These are phyloP conservation scores for Stemphylium beticola DNA, from an alignment of 2,329 filamentous ascomycete species.

Conservation along the genomic window DNA sequence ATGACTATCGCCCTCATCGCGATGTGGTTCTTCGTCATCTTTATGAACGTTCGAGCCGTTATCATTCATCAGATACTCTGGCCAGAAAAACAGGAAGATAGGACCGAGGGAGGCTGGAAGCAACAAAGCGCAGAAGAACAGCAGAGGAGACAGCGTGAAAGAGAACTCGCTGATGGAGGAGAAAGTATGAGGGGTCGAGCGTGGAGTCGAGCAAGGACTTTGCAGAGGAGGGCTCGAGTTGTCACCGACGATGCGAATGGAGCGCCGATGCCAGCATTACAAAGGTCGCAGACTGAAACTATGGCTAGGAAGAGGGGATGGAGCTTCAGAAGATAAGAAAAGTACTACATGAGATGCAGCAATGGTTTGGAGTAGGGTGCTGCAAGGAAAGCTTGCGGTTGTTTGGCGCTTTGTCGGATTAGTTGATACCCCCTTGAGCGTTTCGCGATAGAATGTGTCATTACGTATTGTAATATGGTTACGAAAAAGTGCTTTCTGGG, in stretches of 20 bases:
- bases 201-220: conserved; percentile 29
- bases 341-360: no score
- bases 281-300: conserved; percentile 18
- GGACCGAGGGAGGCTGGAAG: conserved; percentile 65
- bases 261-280: conserved; percentile 1
- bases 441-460: conserved; percentile 1
- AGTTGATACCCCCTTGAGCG: conserved; percentile 7
- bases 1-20: conserved; percentile 70
- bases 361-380: not conserved
- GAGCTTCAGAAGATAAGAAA: conserved; percentile 14
- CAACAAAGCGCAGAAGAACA: conserved; percentile 41
- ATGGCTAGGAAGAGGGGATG: conserved; percentile 18
- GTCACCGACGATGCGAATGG: not conserved
- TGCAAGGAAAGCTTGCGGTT: not conserved
- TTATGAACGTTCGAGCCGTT: conserved; percentile 74
- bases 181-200: conserved; percentile 26
- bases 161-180: conserved; percentile 22
- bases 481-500: not conserved
- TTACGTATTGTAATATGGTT: not conserved
- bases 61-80: conserved; percentile 72
- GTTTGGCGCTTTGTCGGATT: not conserved
- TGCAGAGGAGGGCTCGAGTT: conserved; percentile 26
- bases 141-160: conserved; percentile 23
- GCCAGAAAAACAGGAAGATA: conserved; percentile 73
- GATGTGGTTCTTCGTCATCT: conserved; percentile 72